Evolutionary conservation across 768 basidiomycete species (phyloP).

Genomic region (Mycena leptocephala): DNA sequence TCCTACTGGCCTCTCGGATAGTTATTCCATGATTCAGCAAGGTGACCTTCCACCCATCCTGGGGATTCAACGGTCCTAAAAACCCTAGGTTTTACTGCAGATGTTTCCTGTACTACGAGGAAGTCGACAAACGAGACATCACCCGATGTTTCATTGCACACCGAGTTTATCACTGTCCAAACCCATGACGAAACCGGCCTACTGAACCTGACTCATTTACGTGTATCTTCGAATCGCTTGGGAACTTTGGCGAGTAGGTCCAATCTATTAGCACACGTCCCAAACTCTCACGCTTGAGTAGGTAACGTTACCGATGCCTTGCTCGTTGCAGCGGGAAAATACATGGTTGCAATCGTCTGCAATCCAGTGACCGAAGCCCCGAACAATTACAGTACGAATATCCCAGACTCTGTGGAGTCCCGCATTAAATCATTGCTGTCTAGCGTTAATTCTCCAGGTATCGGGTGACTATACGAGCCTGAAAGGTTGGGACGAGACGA

Average conservation of each 20-base stretch:
- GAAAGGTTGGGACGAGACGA: background rate
- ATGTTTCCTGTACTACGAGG: constrained; percentile 7
- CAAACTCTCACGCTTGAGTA: background rate
- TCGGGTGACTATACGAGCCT: constrained; percentile 10
- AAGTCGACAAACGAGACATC: background rate
- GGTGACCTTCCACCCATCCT: background rate
- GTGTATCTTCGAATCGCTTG: background rate
- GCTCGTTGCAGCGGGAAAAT: background rate
- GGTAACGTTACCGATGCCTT: constrained; percentile 17
- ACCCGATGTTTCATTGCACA: background rate
- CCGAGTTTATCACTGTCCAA: background rate
- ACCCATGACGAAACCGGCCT: no score
- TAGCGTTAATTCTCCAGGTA: constrained; percentile 17
- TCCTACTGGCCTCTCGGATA: background rate
- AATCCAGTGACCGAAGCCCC: constrained; percentile 1
- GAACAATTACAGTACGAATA: constrained; percentile 22
- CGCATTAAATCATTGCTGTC: background rate
- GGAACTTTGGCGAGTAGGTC: background rate
- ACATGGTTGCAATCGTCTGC: constrained; percentile 13
- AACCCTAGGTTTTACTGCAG: constrained; percentile 4
- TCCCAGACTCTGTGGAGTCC: background rate
- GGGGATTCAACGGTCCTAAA: no score
- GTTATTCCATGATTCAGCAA: constrained; percentile 10
- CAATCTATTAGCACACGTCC: no score
- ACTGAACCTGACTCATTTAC: no score